A percentile compares a stretch with the other conserved stretches of the same genome.
phyloP scores from a whole-genome alignment of 495 filamentous ascomycete species.

The Letharia lupina region DNA sequence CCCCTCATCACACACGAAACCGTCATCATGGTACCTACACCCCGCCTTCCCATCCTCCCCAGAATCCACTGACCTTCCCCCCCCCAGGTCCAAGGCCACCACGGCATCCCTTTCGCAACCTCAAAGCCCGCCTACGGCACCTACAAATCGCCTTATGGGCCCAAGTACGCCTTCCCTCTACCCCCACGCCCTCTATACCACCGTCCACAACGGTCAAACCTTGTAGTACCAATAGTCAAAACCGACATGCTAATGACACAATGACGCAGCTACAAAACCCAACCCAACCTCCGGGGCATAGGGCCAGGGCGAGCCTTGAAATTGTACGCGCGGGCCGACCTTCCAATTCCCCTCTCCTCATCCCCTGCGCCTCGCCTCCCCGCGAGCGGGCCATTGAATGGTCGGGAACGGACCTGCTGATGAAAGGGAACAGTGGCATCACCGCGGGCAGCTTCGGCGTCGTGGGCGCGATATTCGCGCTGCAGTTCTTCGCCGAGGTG shows the following conservation, averaged over 20 bases:
- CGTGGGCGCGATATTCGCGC: slow-evolving; percentile 51
- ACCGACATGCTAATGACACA: neutral
- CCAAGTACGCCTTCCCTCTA: slow-evolving; percentile 28
- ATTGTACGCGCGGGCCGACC: slow-evolving; percentile 35
- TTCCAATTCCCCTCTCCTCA: slow-evolving; percentile 13
- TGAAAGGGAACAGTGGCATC: slow-evolving; percentile 37
- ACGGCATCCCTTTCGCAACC: slow-evolving; percentile 24
- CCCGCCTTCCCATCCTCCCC: too few species aligned
- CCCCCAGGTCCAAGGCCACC: slow-evolving; percentile 22
- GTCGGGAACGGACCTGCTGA: too few species aligned
- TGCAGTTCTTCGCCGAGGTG: slow-evolving; percentile 65
- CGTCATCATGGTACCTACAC: neutral
- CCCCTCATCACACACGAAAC: neutral
- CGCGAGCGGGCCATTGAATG: neutral
- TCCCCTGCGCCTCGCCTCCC: neutral
- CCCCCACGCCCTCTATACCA: neutral
- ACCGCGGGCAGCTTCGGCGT: slow-evolving; percentile 52
- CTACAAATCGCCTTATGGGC: slow-evolving; percentile 39
- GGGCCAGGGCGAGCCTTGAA: slow-evolving; percentile 36
- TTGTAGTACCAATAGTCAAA: neutral
- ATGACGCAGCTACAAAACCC: slow-evolving; percentile 43
- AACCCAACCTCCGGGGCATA: slow-evolving; percentile 44
- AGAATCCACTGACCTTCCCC: neutral
- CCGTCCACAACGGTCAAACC: neutral
- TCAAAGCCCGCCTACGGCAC: slow-evolving; percentile 29